Conservation (phyloP, 2,329 filamentous ascomycete species). For the Pseudopithomyces maydicus region DNA sequence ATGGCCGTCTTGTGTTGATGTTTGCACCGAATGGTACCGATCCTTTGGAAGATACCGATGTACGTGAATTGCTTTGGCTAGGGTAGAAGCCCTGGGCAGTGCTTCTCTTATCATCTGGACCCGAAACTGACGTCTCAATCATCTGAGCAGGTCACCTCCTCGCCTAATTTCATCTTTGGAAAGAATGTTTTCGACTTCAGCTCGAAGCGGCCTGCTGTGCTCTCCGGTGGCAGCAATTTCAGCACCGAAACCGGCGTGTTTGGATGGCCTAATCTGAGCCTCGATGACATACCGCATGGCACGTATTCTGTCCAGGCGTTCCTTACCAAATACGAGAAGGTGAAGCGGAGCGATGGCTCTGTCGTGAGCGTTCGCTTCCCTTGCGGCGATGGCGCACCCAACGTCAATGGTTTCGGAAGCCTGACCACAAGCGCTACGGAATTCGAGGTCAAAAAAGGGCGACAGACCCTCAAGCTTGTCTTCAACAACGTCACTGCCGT, state of each 20-base stretch:
- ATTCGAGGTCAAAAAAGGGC: slow-evolving; percentile 30
- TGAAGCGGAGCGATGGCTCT: slow-evolving; percentile 44
- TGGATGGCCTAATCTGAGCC: slow-evolving; percentile 41
- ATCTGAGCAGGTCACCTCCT: slow-evolving; percentile 28
- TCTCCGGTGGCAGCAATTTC: slow-evolving; percentile 35
- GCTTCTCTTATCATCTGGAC: no score
- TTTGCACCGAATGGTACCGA: slow-evolving; percentile 41
- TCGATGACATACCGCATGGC: slow-evolving; percentile 36
- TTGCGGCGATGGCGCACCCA: slow-evolving; percentile 41
- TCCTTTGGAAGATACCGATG: slow-evolving; percentile 45
- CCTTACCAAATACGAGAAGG: slow-evolving; percentile 42
- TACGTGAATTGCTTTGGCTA: no score
- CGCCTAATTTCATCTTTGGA: slow-evolving; percentile 44
- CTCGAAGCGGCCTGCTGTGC: slow-evolving; percentile 17
- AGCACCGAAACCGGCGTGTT: slow-evolving; percentile 34
- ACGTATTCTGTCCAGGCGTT: slow-evolving; percentile 44
- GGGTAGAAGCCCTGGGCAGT: no score
- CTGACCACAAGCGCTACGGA: slow-evolving; percentile 29
- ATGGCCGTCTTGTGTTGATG: slow-evolving; percentile 41
- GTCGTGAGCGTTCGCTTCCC: slow-evolving; percentile 42
- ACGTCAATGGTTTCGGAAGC: slow-evolving; percentile 38
- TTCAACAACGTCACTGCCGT: slow-evolving; percentile 35
- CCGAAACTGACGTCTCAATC: no score
- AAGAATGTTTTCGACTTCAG: slow-evolving; percentile 41
- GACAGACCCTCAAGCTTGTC: slow-evolving; percentile 35